Conservation (phyloP, 2,329 filamentous ascomycete genomes). For the Aspergillus persii region DNA sequence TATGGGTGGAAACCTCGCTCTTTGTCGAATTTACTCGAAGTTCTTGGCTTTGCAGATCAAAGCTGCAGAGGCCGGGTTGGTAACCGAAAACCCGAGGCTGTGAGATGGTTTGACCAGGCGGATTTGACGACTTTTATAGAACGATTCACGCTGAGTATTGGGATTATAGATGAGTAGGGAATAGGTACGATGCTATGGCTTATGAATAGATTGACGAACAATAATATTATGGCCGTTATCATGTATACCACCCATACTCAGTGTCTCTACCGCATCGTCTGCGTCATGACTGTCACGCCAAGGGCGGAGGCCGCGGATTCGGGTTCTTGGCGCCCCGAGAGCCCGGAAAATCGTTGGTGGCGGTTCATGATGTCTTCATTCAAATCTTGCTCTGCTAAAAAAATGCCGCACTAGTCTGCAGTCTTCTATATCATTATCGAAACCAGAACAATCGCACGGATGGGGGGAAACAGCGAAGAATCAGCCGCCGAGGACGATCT, state of each 20-base stretch:
- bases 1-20: slow-evolving; percentile 62
- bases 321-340: background rate
- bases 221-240: too few species aligned
- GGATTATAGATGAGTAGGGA: too few species aligned
- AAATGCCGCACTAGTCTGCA: too few species aligned
- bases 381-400: too few species aligned
- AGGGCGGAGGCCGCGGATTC: background rate
- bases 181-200: too few species aligned
- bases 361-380: background rate
- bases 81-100: background rate
- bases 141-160: too few species aligned
- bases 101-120: background rate
- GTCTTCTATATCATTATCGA: too few species aligned
- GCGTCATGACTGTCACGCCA: too few species aligned
- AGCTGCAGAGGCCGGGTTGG: slow-evolving; percentile 42
- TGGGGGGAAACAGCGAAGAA: background rate
- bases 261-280: too few species aligned
- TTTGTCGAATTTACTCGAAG: slow-evolving; percentile 61
- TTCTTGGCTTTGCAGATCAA: slow-evolving; percentile 52
- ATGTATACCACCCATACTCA: too few species aligned
- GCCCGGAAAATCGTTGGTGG: background rate
- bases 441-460: background rate
- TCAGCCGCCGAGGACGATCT: background rate
- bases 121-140: too few species aligned
- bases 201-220: too few species aligned